Evolutionary conservation across 139 green algal species (phyloP), one percentile per base, ranked within the genome.

Genomic region (Chlorella sp.): DNA sequence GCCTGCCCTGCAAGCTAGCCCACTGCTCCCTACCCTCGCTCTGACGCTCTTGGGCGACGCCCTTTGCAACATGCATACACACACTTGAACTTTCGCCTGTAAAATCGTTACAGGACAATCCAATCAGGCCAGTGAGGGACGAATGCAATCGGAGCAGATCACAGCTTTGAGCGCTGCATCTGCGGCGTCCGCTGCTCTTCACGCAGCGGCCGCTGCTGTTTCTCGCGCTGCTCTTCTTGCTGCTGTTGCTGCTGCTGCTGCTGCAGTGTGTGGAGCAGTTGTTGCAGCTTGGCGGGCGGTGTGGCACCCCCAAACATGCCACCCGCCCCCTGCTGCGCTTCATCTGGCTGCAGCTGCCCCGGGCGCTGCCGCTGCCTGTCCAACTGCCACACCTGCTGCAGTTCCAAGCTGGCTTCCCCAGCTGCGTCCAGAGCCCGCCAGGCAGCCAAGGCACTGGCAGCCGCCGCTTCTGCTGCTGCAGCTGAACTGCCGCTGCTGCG

Each of bases 401-500:
- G 80, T 7, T 89, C 85, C 0, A 84, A 57, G 42, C 86, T 73
- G 0, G 80, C 90, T 7, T 92, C 92, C 28, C 83, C 24, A 57
- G 92, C 89, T 39, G 91, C 57, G 80, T 95, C 90, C 61, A 94
- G 73, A 83, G 1, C 36, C 48, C 11, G 40, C 88, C 88, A 91
- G 11, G 32, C 42, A 34, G 39, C 77, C 19, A 66, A 19, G 3
- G 81, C 81, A 19, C 34, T 32, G 60, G 32, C 83, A 4, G 48
- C 36, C 19, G 40, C 57, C 21, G 69, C 53, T 39, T n/a, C 39
- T 21, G 18, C 57, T 0, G 39, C 42, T 9, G n/a, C 60, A 9
- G 7, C n/a, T 48, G 22, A 7, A 16, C 26, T 73, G 21, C 5
- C 77, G 32, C 39, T 18, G 61, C 53, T 78, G 60, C 61, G 34